A percentile compares a stretch with the other conserved stretches of the same genome.
Evolutionary conservation across 768 basidiomycete species (phyloP).

Genomic region (Suillus tomentosus): DNA sequence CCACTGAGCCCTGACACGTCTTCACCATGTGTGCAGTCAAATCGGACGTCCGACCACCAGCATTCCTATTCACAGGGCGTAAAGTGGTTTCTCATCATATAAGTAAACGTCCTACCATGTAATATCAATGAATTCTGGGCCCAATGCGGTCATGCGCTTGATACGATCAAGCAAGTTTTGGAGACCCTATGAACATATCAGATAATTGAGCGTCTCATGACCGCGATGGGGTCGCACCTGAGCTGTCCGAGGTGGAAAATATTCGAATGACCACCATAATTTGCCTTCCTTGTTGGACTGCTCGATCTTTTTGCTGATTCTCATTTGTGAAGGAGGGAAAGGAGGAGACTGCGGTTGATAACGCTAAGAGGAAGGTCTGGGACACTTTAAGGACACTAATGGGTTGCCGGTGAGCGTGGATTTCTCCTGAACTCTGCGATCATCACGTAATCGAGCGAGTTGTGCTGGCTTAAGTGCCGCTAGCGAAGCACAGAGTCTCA

Average conservation of each 20-base stretch:
- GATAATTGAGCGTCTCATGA: constrained; percentile 2
- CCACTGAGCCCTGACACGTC: constrained; percentile 90
- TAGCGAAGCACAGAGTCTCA: background rate
- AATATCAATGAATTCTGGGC: constrained; percentile 98
- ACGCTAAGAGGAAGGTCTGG: constrained; percentile 21
- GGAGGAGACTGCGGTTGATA: constrained; percentile 26
- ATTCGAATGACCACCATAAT: constrained; percentile 98
- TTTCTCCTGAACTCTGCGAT: background rate
- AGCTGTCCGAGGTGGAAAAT: constrained; percentile 94
- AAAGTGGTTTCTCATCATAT: constrained; percentile 1
- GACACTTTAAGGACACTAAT: background rate
- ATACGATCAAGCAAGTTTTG: constrained; percentile 98
- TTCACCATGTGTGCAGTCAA: constrained; percentile 93
- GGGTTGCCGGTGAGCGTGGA: background rate
- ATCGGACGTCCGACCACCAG: constrained; percentile 93
- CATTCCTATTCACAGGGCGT: constrained; percentile 66
- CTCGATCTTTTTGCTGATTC: constrained; percentile 92
- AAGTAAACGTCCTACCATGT: constrained; percentile 65
- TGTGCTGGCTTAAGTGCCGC: constrained; percentile 2
- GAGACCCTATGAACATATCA: constrained; percentile 35
- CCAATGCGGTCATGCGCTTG: constrained; percentile 93
- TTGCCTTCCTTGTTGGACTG: constrained; percentile 83
- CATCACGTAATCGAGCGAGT: constrained; percentile 8
- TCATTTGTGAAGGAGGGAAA: constrained; percentile 55
- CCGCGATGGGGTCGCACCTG: constrained; percentile 55